Base-by-base conservation (phyloP, 768 basidiomycete species). In the Podaxis sp. region DNA sequence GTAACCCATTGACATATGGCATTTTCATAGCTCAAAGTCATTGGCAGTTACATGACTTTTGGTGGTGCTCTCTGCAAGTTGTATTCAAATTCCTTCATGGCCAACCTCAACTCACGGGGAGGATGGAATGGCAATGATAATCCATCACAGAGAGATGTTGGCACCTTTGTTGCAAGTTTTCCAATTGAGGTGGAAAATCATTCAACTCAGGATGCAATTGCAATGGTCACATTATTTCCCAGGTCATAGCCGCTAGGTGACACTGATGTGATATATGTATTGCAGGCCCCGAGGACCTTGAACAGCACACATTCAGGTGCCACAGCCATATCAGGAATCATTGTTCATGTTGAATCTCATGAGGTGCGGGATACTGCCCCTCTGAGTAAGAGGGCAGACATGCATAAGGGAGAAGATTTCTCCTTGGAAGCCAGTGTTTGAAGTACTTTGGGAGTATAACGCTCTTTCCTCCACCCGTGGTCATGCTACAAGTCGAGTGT, bases 31-130 rank as follows among this genome's bases (percentile, higher is more conserved):
- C 47, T 24, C 7, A 50, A 25, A 50, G 4, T 22, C 11, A 7
- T 17, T 36, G 29, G 8, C 63, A 78, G 77, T 37, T 74, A 79
- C 65, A 66, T 79, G 4, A 67, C 74, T 9, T 75, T 78, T 68
- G 76, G 75, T 66, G 70, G 78, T 52, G 70, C 73, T 3, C 72
- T 79, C 11, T 73, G 75, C 50, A 79, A 79, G 67, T 68, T 80
- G 3, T 77, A 78, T 65, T 75, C 77, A 13, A 80, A 78, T 68
- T 75, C 75, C 0, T 67, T 79, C 24, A 70, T 80, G 72, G 77
- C 77, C 52, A 76, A 66, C 24, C 66, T 78, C 55, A 77, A 78
- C 50, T 70, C 73, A 3, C 66, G 74, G 17, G 66, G 66, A 29
- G 71, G 73, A 25, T 77, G 74, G 76, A 64, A 68, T 24, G 63